These are phyloP conservation scores for Ciborinia camelliae DNA, from an alignment of 2,329 filamentous ascomycete genomes.

Conservation along the genomic window DNA sequence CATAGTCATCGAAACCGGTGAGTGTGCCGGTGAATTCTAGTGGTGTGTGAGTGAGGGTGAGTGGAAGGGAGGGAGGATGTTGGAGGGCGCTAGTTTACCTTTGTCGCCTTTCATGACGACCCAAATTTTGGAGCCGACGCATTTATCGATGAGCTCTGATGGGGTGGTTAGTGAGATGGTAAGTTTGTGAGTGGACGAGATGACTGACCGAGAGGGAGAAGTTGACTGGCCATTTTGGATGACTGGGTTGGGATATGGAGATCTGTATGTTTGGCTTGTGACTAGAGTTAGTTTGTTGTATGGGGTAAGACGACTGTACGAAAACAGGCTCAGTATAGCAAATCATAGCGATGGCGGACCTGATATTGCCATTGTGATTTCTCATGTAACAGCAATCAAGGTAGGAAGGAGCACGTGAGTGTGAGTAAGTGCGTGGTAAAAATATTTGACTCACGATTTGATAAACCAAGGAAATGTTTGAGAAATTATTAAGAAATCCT, in stretches of 20 bases:
- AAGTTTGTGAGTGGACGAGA: conserved; percentile 24
- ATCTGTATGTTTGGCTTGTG: background rate
- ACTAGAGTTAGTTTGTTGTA: background rate
- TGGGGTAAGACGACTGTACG: background rate
- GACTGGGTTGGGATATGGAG: background rate
- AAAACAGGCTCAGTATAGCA: background rate
- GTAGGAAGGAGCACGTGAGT: conserved; percentile 13
- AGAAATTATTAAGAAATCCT: background rate
- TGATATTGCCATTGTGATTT: background rate
- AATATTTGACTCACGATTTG: conserved; percentile 8
- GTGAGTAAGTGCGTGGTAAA: background rate
- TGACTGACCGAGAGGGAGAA: conserved; percentile 34
- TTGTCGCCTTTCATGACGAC: conserved; percentile 99
- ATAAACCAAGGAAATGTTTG: background rate
- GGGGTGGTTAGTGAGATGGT: conserved; percentile 26
- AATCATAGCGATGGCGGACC: background rate
- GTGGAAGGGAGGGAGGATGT: background rate
- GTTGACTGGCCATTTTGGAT: conserved; percentile 35
- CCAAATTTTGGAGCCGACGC: conserved; percentile 96
- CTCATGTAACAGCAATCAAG: conserved; percentile 5
- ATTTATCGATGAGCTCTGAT: conserved; percentile 96
- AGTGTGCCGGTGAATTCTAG: conserved; percentile 93
- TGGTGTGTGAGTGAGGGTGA: background rate
- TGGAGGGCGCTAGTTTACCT: conserved; percentile 52
- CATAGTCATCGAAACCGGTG: conserved; percentile 97